Conservation (phyloP, 495 filamentous ascomycete genomes). For the Cudoniella acicularis region DNA sequence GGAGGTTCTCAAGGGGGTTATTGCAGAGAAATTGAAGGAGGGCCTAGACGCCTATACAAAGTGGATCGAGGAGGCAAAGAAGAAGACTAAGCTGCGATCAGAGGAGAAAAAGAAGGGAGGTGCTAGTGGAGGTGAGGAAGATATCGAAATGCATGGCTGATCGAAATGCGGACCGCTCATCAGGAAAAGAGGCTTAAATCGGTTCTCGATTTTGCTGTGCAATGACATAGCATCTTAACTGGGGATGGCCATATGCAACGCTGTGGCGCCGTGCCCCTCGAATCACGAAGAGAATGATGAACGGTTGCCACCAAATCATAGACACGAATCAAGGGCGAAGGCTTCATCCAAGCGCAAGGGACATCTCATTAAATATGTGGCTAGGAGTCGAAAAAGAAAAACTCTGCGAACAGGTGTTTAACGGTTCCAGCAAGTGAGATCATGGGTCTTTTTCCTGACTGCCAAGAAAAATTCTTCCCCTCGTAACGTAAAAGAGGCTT, state of each 20-base stretch:
- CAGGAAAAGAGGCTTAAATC: background rate
- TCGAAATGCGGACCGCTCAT: background rate
- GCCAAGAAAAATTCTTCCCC: too few species aligned
- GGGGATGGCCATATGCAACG: background rate
- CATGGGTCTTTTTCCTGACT: too few species aligned
- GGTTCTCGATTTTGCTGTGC: background rate
- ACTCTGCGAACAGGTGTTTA: too few species aligned
- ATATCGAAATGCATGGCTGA: constrained; percentile 26
- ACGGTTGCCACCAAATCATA: background rate
- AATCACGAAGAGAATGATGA: background rate
- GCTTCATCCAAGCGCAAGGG: too few species aligned
- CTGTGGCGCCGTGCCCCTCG: background rate
- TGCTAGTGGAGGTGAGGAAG: constrained; percentile 13
- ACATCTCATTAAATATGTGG: background rate
- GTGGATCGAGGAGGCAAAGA: constrained; percentile 77
- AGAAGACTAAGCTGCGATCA: constrained; percentile 63
- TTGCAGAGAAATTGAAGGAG: constrained; percentile 61
- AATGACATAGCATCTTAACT: background rate
- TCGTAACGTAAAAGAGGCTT: too few species aligned
- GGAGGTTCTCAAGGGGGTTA: constrained; percentile 85
- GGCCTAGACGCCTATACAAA: constrained; percentile 55
- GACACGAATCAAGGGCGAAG: background rate
- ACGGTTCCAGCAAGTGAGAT: too few species aligned
- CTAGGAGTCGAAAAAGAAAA: background rate
- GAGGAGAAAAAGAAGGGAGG: constrained; percentile 41